Base-by-base conservation (phyloP, 768 basidiomycete genomes). In the Mycena amicta region DNA sequence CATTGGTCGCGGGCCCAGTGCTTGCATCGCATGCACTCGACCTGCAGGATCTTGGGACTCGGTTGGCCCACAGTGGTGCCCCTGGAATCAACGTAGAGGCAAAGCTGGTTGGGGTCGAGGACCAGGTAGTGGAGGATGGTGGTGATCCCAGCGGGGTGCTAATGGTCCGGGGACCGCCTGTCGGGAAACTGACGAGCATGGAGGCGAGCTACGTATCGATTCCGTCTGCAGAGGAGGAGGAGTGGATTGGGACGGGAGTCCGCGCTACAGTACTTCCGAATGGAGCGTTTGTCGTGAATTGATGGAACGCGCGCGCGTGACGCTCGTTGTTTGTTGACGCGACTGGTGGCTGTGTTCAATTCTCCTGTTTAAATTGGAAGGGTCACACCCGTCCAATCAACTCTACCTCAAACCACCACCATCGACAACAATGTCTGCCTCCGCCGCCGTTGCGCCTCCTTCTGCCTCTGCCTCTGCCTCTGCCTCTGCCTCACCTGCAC, bases 11-110 rank as follows among this genome's bases (percentile, higher is more conserved):
- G 2, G 93, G 88, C 3, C 95, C 95, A 0, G 72, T 95, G 27
- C 80, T 95, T 45, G 90, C 91, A 5, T 84, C 91, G 6, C 90
- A 95, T 67, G 86, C 90, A 6, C 83, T 92, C 53, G 95, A 98
- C 70, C 71, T 97, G 25, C 95, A 97, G 72, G 80, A 86, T 12
- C 84, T 93, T 4, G 55, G 60, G 3, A 59, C 67, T 1, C 67
- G 68, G 0, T 1, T 72, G 28, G 79, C 80, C 3, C 81, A 81
- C 65, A 82, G 84, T 13, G 95, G 94, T 3, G 87, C 93, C 3
- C 95, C 95, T 2, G 83, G 86, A n/a, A 79, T 87, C 53, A 95
- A 95, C 66, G 77, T 94, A 0, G 95, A 97, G 71, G 86, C 83
- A 4, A 89, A 93, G 68, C 78, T 98, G n/a, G 68, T 80, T 0